Percentiles rank a stretch among this genome's conserved stretches.
Evolutionary conservation across 495 filamentous ascomycete species (phyloP).

Genomic region (Lasiosphaeria hispida): DNA sequence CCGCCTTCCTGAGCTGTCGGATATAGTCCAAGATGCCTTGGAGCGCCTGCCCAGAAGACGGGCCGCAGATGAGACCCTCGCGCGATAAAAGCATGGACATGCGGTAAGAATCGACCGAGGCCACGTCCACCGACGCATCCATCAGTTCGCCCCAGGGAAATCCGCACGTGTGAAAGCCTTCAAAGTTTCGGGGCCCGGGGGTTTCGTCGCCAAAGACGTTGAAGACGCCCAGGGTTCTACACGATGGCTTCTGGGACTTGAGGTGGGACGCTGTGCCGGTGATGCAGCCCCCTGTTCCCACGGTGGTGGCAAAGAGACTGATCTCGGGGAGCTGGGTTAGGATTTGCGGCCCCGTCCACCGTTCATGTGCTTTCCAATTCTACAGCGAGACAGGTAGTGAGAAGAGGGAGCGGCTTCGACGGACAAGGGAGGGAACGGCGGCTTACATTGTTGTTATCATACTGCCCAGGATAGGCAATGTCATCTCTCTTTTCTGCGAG

Average conservation of each 20-base stretch:
- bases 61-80: constrained; percentile 58
- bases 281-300: constrained; percentile 53
- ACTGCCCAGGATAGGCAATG: constrained; percentile 56
- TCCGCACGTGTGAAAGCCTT: constrained; percentile 49
- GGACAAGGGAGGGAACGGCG: background rate
- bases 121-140: constrained; percentile 54
- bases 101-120: constrained; percentile 52
- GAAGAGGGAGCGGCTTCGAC: no score
- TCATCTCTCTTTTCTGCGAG: constrained; percentile 39
- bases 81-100: constrained; percentile 54
- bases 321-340: constrained; percentile 56
- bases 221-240: constrained; percentile 47
- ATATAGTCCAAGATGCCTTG: constrained; percentile 54
- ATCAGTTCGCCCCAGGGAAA: constrained; percentile 59
- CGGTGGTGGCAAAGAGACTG: constrained; percentile 55
- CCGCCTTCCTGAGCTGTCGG: constrained; percentile 44
- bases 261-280: constrained; percentile 56
- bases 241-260: constrained; percentile 51
- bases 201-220: constrained; percentile 55
- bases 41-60: constrained; percentile 59
- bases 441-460: constrained; percentile 51
- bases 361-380: constrained; percentile 59
- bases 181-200: constrained; percentile 55
- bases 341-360: constrained; percentile 61
- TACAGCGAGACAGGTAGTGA: background rate